Percentiles rank a stretch among this genome's conserved stretches.
phyloP scores from a whole-genome alignment of 2,329 filamentous ascomycete species.

The Talaromyces piceae region DNA sequence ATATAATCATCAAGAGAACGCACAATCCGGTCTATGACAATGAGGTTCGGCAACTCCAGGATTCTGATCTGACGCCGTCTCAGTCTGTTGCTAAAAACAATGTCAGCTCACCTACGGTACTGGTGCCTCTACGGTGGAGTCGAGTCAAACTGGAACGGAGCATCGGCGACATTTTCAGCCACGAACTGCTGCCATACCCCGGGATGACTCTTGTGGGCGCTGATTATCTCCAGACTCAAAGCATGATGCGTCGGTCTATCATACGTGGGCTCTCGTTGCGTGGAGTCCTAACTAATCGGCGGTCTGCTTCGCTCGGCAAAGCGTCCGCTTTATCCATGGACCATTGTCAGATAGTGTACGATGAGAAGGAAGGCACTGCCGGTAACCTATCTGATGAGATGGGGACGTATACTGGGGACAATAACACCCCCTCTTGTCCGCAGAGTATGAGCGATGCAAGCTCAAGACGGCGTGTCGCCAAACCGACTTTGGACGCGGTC shows the following conservation, averaged over 20 bases:
- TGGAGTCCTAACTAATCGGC: constrained; percentile 64
- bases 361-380: neutral
- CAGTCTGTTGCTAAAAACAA: constrained; percentile 70
- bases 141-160: constrained; percentile 67
- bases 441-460: no score
- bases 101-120: constrained; percentile 50
- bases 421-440: neutral
- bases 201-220: constrained; percentile 63
- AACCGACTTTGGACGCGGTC: constrained; percentile 1
- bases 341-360: constrained; percentile 11
- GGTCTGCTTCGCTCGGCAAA: constrained; percentile 52
- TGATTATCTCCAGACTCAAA: constrained; percentile 72
- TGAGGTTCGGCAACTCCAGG: constrained; percentile 36
- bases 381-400: neutral
- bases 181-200: constrained; percentile 71
- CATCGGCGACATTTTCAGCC: constrained; percentile 75
- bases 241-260: constrained; percentile 53
- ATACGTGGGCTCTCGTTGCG: constrained; percentile 71
- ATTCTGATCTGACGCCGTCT: constrained; percentile 62
- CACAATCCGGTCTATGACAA: constrained; percentile 55
- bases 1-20: constrained; percentile 78
- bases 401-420: neutral
- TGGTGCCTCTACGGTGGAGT: constrained; percentile 68
- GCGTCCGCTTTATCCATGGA: constrained; percentile 13
- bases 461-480: constrained; percentile 5